Conservation (phyloP, 805 yeast species). For the Candida coquimbonensis region DNA sequence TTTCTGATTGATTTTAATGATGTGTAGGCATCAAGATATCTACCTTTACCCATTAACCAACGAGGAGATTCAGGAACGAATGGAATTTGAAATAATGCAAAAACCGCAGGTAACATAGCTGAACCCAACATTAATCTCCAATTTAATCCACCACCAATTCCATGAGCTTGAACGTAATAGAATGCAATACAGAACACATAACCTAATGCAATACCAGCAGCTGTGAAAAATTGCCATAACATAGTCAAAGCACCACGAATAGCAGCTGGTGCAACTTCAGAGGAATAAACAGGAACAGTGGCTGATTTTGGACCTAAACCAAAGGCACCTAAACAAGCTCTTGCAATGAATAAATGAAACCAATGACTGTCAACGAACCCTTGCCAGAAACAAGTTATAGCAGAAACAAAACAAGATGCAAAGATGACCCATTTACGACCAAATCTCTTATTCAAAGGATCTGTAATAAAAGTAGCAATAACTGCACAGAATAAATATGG, state of each 20-base stretch:
- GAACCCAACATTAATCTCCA: constrained; percentile 70
- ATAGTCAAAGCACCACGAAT: constrained; percentile 60
- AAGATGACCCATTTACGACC: constrained; percentile 67
- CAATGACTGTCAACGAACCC: constrained; percentile 49
- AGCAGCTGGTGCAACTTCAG: constrained; percentile 56
- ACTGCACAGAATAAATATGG: constrained; percentile 61
- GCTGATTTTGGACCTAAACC: constrained; percentile 72
- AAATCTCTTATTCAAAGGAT: constrained; percentile 44
- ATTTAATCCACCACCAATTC: constrained; percentile 36
- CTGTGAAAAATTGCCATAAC: constrained; percentile 74
- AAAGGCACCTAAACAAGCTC: constrained; percentile 53
- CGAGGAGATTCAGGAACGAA: constrained; percentile 72
- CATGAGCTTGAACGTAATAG: constrained; percentile 39
- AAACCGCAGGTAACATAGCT: constrained; percentile 59
- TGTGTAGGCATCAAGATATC: constrained; percentile 51
- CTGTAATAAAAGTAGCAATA: constrained; percentile 59
- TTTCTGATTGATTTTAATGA: constrained; percentile 44
- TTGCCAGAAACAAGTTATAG: constrained; percentile 62
- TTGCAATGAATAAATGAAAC: constrained; percentile 62
- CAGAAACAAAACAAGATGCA: constrained; percentile 53
- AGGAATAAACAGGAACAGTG: constrained; percentile 67
- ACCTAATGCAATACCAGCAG: constrained; percentile 69
- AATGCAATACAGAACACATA: constrained; percentile 60
- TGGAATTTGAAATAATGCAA: constrained; percentile 53
- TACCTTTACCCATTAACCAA: constrained; percentile 68